These are phyloP conservation scores for Pichia sp. DNA, from an alignment of 1,139 yeast genomes.

Conservation along the genomic window DNA sequence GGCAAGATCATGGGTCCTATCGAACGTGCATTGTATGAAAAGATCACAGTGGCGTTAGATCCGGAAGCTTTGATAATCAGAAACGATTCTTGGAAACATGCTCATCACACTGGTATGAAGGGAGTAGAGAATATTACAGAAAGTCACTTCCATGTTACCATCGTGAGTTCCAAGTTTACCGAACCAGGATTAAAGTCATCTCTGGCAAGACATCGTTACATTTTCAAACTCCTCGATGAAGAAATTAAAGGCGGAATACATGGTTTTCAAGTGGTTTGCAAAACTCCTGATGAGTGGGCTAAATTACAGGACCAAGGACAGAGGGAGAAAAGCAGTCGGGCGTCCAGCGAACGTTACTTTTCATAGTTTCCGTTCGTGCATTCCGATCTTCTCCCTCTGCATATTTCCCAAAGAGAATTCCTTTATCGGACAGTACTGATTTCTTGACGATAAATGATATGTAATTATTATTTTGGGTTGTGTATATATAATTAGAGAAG, in stretches of 20 bases:
- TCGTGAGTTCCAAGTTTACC: constrained; percentile 66
- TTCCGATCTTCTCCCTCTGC: not conserved
- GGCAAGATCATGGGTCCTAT: constrained; percentile 31
- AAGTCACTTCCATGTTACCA: constrained; percentile 73
- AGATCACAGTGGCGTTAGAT: constrained; percentile 43
- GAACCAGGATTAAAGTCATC: constrained; percentile 62
- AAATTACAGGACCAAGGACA: constrained; percentile 17
- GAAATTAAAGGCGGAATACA: constrained; percentile 60
- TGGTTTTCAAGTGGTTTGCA: constrained; percentile 83
- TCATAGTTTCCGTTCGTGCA: not conserved
- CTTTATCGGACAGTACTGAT: no score
- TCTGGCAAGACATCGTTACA: constrained; percentile 61
- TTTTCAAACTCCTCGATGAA: constrained; percentile 60
- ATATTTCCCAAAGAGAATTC: no score
- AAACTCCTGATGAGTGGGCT: constrained; percentile 62
- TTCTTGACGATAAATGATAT: not conserved
- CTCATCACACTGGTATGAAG: constrained; percentile 81
- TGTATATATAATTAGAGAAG: not conserved
- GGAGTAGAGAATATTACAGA: constrained; percentile 73
- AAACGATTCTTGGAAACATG: constrained; percentile 86
- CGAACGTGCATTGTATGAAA: constrained; percentile 46
- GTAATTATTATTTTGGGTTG: not conserved
- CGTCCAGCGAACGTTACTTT: constrained; percentile 11
- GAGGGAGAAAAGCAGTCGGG: not conserved
- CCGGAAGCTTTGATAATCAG: constrained; percentile 54